Evolutionary conservation across 2,329 filamentous ascomycete genomes (phyloP).

Genomic region (Talaromyces verruculosus): DNA sequence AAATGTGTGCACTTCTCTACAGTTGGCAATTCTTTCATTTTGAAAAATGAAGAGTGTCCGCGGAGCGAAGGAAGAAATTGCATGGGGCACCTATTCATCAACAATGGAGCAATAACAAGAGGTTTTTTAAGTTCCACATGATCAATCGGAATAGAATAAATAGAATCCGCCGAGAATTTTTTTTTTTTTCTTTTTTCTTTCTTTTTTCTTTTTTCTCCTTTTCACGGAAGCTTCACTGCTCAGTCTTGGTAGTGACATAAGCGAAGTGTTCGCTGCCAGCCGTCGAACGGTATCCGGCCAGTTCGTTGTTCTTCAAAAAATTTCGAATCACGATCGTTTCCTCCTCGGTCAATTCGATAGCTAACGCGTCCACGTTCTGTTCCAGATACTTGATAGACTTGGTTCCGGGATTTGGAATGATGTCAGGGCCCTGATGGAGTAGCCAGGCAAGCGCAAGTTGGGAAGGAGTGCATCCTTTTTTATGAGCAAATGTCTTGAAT

Average conservation of each 20-base stretch:
- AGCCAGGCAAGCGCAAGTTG: slow-evolving; percentile 26
- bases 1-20: neutral
- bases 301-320: neutral
- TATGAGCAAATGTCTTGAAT: slow-evolving; percentile 22
- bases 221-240: neutral
- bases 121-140: neutral
- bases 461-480: slow-evolving; percentile 23
- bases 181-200: too few species aligned
- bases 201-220: too few species aligned
- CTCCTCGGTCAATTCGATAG: slow-evolving; percentile 27
- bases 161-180: neutral
- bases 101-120: neutral
- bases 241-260: slow-evolving; percentile 10
- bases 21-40: neutral
- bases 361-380: slow-evolving; percentile 27
- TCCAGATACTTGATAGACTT: slow-evolving; percentile 30
- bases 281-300: neutral
- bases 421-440: slow-evolving; percentile 19
- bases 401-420: slow-evolving; percentile 31
- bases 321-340: slow-evolving; percentile 18
- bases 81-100: neutral
- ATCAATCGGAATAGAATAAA: neutral
- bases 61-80: neutral
- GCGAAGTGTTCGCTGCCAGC: neutral
- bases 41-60: neutral